These are phyloP conservation scores for Aspergillus melleus DNA, from an alignment of 2,329 filamentous ascomycete genomes.

Conservation along the genomic window DNA sequence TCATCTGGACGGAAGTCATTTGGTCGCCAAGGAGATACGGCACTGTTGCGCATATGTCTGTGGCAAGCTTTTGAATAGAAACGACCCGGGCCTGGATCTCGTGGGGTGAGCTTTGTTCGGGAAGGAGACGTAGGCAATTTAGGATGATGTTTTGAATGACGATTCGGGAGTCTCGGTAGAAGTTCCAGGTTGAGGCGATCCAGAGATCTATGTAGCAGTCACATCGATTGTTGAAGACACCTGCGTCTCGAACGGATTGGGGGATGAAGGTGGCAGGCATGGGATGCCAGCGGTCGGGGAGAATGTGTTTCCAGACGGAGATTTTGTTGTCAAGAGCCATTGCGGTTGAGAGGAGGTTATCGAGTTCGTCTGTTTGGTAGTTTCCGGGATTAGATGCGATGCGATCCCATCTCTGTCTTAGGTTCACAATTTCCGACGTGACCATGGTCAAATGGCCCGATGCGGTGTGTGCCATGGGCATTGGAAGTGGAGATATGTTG, in stretches of 20 bases:
- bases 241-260: slow-evolving; percentile 25
- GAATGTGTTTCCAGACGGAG: slow-evolving; percentile 22
- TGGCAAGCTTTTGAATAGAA: slow-evolving; percentile 20
- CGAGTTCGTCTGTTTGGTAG: slow-evolving; percentile 9
- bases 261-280: slow-evolving; percentile 24
- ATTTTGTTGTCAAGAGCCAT: slow-evolving; percentile 23
- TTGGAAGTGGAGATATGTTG: slow-evolving; percentile 23
- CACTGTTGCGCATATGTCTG: slow-evolving; percentile 29
- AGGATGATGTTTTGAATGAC: slow-evolving; percentile 29
- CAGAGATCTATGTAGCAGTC: slow-evolving; percentile 33
- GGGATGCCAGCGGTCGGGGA: slow-evolving; percentile 27
- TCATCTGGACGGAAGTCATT: slow-evolving; percentile 22
- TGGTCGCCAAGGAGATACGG: slow-evolving; percentile 31
- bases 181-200: slow-evolving; percentile 32
- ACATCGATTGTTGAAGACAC: slow-evolving; percentile 26
- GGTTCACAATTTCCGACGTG: slow-evolving; percentile 23
- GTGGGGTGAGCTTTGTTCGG: slow-evolving; percentile 4
- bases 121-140: slow-evolving; percentile 22
- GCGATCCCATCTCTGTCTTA: slow-evolving; percentile 25
- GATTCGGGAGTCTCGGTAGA: slow-evolving; percentile 30
- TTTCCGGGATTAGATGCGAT: slow-evolving; percentile 2
- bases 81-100: slow-evolving; percentile 2
- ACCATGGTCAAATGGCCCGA: slow-evolving; percentile 23
- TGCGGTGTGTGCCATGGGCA: slow-evolving; percentile 13
- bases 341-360: slow-evolving; percentile 20